Base-by-base conservation (phyloP, 148 eudicot species). In the Rheum nobile region DNA sequence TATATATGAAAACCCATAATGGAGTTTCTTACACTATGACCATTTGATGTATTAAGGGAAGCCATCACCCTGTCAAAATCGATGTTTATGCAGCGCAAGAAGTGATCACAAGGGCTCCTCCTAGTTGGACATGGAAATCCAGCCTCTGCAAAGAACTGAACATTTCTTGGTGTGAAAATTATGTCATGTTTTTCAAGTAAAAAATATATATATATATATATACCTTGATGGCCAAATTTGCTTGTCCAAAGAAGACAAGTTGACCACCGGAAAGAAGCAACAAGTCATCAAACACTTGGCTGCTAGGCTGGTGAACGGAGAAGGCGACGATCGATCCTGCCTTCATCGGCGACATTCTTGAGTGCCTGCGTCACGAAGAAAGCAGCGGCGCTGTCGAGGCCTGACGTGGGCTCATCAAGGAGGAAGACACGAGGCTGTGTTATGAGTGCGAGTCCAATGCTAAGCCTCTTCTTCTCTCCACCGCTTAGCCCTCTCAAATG, bases 341-440 rank as follows among this genome's bases (percentile, higher is more conserved):
- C 89, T 0, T 82, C 84, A 10, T 84, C 70, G n/a, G 89, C 85
- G 1, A 88, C 75, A 24, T 78, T 88, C 67, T 82, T 82, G 26
- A 88, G 81, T 31, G 80, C 72, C 39, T 82, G 87, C 41, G 80
- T 71, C 22, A 88, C 89, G 68, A 86, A 88, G 75, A 85, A 86
- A 52, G 91, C 87, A 0, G 89, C 81, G 13, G 89, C 91, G 70
- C 89, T 88, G 67, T 88, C 91, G 1, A 88, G 86, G 34, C 89
- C 89, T 26, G 86, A 82, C 1, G 88, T 85, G 29, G 91, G 91
- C 38, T 88, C 91, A 75, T 88, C 91, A 21, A 88, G 82, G 75
- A 85, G 86, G 70, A 88, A 72, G 21, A 88, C 71, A 0, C 73
- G 83, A 1, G 91, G 91, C 4, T 86, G 75, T 10, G 79, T 83